Percentiles rank a stretch among this genome's conserved stretches.
Conservation (phyloP, 2,329 filamentous ascomycete genomes). For the Pyrenochaeta sp. region DNA sequence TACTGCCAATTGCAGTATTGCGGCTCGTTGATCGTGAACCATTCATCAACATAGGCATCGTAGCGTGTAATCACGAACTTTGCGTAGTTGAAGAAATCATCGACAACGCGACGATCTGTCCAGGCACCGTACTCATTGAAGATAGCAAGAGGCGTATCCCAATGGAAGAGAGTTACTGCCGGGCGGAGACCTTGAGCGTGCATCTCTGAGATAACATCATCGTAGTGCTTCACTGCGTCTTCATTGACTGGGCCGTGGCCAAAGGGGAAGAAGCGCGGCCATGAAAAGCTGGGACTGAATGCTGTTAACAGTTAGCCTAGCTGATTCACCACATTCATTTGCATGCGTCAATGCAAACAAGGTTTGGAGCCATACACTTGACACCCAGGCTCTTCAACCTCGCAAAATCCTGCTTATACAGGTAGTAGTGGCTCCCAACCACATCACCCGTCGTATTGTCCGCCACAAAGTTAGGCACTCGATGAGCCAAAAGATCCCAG, state of each 20-base stretch:
- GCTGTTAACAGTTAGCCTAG: slow-evolving; percentile 12
- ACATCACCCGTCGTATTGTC: slow-evolving; percentile 55
- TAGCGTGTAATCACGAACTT: slow-evolving; percentile 54
- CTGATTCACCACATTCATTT: neutral
- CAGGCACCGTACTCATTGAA: slow-evolving; percentile 55
- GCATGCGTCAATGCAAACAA: neutral
- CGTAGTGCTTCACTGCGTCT: slow-evolving; percentile 49
- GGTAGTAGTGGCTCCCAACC: slow-evolving; percentile 52
- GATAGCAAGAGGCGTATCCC: slow-evolving; percentile 54
- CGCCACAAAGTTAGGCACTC: slow-evolving; percentile 51
- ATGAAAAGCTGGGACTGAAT: slow-evolving; percentile 50
- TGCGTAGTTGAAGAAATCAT: slow-evolving; percentile 54
- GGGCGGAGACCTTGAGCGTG: slow-evolving; percentile 47
- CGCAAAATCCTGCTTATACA: slow-evolving; percentile 55
- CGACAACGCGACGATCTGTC: slow-evolving; percentile 50
- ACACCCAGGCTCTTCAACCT: slow-evolving; percentile 47
- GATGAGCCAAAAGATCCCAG: slow-evolving; percentile 56
- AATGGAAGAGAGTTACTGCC: slow-evolving; percentile 53
- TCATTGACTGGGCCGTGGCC: slow-evolving; percentile 49
- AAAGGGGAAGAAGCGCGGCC: slow-evolving; percentile 52
- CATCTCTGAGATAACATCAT: slow-evolving; percentile 50
- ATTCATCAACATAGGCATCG: slow-evolving; percentile 51
- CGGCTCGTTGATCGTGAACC: slow-evolving; percentile 54
- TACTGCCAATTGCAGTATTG: slow-evolving; percentile 62
- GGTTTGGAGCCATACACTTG: slow-evolving; percentile 16